These are phyloP conservation scores for Phytophthora melonis DNA, from an alignment of 352 stramenopile genomes.

Conservation along the genomic window DNA sequence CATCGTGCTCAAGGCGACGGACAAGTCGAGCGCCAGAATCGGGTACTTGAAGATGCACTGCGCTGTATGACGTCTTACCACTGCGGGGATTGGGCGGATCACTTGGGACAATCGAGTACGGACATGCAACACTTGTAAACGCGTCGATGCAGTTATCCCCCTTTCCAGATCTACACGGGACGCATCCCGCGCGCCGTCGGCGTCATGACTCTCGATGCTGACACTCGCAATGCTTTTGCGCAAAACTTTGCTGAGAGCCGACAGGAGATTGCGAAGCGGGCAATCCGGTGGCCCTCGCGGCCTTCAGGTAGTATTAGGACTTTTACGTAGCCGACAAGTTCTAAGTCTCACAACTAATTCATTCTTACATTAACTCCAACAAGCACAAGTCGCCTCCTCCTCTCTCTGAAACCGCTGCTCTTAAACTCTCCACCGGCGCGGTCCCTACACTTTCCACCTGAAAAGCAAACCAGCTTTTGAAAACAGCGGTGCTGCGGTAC, in stretches of 20 bases:
- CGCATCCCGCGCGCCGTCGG: neutral
- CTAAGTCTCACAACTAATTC: neutral
- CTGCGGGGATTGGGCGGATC: neutral
- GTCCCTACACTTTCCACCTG: too few relatives aligned
- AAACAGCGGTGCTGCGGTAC: too few relatives aligned
- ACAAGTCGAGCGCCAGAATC: too few relatives aligned
- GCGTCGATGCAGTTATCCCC: slow-evolving; percentile 6
- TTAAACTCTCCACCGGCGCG: too few relatives aligned
- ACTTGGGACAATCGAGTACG: neutral
- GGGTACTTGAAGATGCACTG: too few relatives aligned
- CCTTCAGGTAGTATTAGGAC: neutral
- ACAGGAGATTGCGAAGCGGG: neutral
- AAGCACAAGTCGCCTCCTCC: neutral
- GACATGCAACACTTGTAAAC: slow-evolving; percentile 6
- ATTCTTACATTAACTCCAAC: neutral
- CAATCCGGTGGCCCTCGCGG: neutral
- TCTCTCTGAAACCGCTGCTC: too few relatives aligned
- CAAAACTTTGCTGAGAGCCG: neutral
- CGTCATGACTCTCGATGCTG: too few relatives aligned
- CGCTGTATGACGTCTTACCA: slow-evolving; percentile 11
- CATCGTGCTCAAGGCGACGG: too few relatives aligned
- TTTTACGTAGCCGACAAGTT: neutral
- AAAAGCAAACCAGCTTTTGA: too few relatives aligned
- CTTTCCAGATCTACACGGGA: slow-evolving; percentile 16
- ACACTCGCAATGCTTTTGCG: neutral